Evolutionary conservation across 2,329 filamentous ascomycete genomes (phyloP).

Genomic region (Sporothrix luriei): DNA sequence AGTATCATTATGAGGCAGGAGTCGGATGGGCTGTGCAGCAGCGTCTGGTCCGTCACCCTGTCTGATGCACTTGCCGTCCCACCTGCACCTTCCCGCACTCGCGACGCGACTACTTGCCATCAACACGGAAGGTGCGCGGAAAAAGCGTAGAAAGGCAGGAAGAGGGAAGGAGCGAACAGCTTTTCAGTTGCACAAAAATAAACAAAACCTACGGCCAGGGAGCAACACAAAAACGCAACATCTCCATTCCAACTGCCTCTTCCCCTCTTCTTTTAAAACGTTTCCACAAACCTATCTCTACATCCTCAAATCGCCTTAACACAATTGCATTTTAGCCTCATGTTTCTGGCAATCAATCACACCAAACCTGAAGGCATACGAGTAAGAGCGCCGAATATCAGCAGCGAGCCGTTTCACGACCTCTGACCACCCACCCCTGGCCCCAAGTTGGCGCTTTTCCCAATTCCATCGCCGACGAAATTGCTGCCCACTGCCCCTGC

Average conservation of each 20-base stretch:
- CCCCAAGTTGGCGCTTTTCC: slow-evolving; percentile 33
- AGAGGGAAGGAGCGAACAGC: slow-evolving; percentile 28
- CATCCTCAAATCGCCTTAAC: not conserved
- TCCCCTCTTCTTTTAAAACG: not conserved
- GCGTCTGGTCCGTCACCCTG: not conserved
- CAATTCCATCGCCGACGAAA: slow-evolving; percentile 40
- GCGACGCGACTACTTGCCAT: slow-evolving; percentile 17
- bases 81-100: slow-evolving; percentile 26
- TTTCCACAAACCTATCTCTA: not conserved
- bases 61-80: not conserved
- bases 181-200: slow-evolving; percentile 12
- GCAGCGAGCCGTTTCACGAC: slow-evolving; percentile 31
- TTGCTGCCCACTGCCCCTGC: slow-evolving; percentile 37
- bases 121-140: slow-evolving; percentile 31
- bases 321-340: slow-evolving; percentile 25
- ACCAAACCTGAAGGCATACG: slow-evolving; percentile 26
- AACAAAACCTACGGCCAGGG: slow-evolving; percentile 28
- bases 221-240: slow-evolving; percentile 26
- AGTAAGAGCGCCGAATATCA: slow-evolving; percentile 32
- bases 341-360: slow-evolving; percentile 1
- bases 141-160: slow-evolving; percentile 17
- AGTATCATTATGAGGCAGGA: slow-evolving; percentile 3
- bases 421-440: slow-evolving; percentile 11
- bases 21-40: not conserved
- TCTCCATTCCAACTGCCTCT: not conserved